Percentiles rank a stretch among this genome's conserved stretches.
Conservation (phyloP, 2,329 filamentous ascomycete species). For the Decorospora gaudefroyi region DNA sequence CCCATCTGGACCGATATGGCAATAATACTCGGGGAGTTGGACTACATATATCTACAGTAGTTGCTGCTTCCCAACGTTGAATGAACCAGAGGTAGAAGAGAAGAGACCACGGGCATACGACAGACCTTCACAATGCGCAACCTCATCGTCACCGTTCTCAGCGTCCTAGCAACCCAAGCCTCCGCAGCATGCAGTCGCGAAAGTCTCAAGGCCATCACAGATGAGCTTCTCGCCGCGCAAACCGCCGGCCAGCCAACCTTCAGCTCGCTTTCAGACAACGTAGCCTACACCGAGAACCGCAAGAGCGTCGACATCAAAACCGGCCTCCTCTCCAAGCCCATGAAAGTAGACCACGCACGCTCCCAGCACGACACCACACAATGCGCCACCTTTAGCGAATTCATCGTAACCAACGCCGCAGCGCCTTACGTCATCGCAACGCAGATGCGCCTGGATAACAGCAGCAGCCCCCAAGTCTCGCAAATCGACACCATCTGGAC, state of each 20-base stretch:
- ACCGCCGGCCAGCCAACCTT: slow-evolving; percentile 26
- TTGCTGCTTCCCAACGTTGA: no score
- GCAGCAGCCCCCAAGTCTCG: slow-evolving; percentile 25
- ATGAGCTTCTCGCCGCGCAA: slow-evolving; percentile 27
- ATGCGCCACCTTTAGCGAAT: slow-evolving; percentile 38
- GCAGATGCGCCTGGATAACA: slow-evolving; percentile 32
- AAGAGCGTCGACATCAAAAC: slow-evolving; percentile 24
- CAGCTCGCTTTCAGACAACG: slow-evolving; percentile 22
- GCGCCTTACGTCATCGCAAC: slow-evolving; percentile 39
- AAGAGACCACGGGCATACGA: no score
- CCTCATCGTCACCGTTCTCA: background rate
- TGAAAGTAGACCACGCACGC: slow-evolving; percentile 33
- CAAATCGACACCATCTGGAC: slow-evolving; percentile 36
- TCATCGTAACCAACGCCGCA: slow-evolving; percentile 32
- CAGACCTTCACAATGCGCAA: slow-evolving; percentile 8
- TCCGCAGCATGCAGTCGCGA: slow-evolving; percentile 30
- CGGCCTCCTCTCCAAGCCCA: slow-evolving; percentile 30
- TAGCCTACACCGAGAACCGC: slow-evolving; percentile 35
- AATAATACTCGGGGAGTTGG: background rate
- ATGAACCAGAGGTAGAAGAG: no score
- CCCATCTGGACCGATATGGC: background rate
- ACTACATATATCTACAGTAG: no score
- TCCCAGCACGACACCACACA: slow-evolving; percentile 33
- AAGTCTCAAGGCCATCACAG: slow-evolving; percentile 25
- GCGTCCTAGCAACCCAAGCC: slow-evolving; percentile 13